A percentile compares a stretch with the other conserved stretches of the same genome.
Evolutionary conservation across 208 protist species (phyloP).

Genomic region (Naegleria gruberi): DNA sequence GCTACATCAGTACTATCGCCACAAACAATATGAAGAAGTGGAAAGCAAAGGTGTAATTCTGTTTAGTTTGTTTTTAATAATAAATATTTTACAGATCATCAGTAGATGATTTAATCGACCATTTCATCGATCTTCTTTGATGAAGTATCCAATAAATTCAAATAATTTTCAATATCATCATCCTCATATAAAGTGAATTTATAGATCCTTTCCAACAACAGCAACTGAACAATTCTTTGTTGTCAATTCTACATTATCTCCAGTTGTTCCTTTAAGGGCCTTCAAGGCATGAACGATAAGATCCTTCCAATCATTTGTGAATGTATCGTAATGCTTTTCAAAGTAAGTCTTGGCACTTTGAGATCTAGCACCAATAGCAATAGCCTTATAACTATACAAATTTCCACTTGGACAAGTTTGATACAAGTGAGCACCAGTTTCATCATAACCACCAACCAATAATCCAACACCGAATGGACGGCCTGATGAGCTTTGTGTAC

Average conservation of each 20-base stretch:
- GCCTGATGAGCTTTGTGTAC: conserved; percentile 83
- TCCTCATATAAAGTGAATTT: conserved; percentile 71
- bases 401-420: conserved; percentile 92
- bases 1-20: too few relatives aligned
- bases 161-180: conserved; percentile 62
- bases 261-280: conserved; percentile 78
- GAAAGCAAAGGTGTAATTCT: too few relatives aligned
- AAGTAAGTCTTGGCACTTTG: conserved; percentile 96
- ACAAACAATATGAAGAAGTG: too few relatives aligned
- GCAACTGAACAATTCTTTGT: conserved; percentile 78
- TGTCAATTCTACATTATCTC: conserved; percentile 73
- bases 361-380: conserved; percentile 96
- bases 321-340: conserved; percentile 91
- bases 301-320: conserved; percentile 59
- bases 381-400: conserved; percentile 94
- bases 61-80: too few relatives aligned
- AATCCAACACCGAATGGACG: conserved; percentile 98
- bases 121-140: not conserved
- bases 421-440: conserved; percentile 82
- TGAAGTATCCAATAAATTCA: conserved; percentile 40
- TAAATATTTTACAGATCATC: not conserved
- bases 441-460: conserved; percentile 86
- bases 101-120: not conserved
- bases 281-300: conserved; percentile 83
- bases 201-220: conserved; percentile 72